Evolutionary conservation across 1,139 yeast genomes (phyloP), one percentile per base, ranked within the genome.

Genomic region (Debaryomyces sp.): DNA sequence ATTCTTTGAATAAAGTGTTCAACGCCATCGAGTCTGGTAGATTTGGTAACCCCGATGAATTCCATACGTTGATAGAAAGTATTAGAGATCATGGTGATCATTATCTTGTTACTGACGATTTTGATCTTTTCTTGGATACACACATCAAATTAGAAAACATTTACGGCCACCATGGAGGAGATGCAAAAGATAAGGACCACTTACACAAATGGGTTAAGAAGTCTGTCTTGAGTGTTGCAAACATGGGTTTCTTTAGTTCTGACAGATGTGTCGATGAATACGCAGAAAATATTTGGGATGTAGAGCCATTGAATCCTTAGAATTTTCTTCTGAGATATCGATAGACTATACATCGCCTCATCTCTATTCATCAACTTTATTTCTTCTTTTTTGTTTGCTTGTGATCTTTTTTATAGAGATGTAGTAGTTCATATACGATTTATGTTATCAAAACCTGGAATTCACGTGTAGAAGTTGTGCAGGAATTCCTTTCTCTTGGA

Each of bases 241-340:
- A 89, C 67, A 88, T 89, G 87, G 98, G 97, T 8, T 92, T 89
- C 80, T 91, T 91, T 73, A 82, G 89, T 51, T 85, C 94, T 55
- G 97, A 91, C 68, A 80, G 97, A 68, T 90, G 96, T 66, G 87
- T 91, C 63, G 89, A 86, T 58, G 97, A 92, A 67, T 91, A 91
- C 59, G 96, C 97, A 30, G 97, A 89, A 60, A 82, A 86, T 54
- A 90, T 91, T 62, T 92, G 97, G 97, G 87, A 90, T 63, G 82
- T 90, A 54, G 96, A 89, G 71, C 94, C 96, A 13, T 68, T 82
- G 50, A 66, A 51, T 48, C 67, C 34, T 26, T 45, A 21, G 26
- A 21, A 8, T 6, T 26, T 22, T 29, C 22, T 27, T 34, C 13
- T n/a, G n/a, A 27, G 2, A 27, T 7, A 12, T 4, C 12, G 30